A percentile compares a stretch with the other conserved stretches of the same genome.
Conservation (phyloP, 768 basidiomycete genomes). For the Hemileccinum rubropunctum region DNA sequence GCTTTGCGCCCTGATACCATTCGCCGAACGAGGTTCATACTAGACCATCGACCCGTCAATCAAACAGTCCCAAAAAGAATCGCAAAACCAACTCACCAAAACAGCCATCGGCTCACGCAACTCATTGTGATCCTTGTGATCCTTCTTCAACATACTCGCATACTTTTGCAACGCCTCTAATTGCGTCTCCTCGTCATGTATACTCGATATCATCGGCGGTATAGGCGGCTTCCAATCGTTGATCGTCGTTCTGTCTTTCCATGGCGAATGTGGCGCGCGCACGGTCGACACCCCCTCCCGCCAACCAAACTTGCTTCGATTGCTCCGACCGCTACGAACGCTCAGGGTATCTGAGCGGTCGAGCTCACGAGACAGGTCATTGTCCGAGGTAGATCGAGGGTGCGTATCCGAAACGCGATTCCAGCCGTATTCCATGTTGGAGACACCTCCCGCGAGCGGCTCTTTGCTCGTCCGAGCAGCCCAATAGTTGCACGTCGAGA, state of each 20-base stretch:
- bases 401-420: constrained; percentile 67
- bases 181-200: constrained; percentile 90
- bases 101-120: constrained; percentile 78
- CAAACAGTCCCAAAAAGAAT: not conserved
- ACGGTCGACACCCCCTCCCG: constrained; percentile 65
- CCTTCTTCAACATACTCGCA: constrained; percentile 67
- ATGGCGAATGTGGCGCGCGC: constrained; percentile 66
- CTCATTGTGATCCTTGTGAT: constrained; percentile 81
- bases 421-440: constrained; percentile 99
- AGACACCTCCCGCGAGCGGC: constrained; percentile 92
- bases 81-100: constrained; percentile 54
- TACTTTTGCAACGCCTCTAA: constrained; percentile 87
- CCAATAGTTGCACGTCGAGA: constrained; percentile 99
- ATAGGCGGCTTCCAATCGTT: constrained; percentile 95
- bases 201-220: constrained; percentile 78
- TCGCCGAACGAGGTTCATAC: constrained; percentile 79
- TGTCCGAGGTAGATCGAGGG: constrained; percentile 56
- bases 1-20: constrained; percentile 68
- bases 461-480: constrained; percentile 94
- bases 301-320: constrained; percentile 71
- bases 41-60: constrained; percentile 33
- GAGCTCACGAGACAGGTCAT: constrained; percentile 49
- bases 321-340: constrained; percentile 72
- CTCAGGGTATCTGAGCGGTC: constrained; percentile 62
- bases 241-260: constrained; percentile 72